These are phyloP conservation scores for Anthoceros angustus DNA, from an alignment of 225 moss, liverwort and hornwort genomes.

Conservation along the genomic window DNA sequence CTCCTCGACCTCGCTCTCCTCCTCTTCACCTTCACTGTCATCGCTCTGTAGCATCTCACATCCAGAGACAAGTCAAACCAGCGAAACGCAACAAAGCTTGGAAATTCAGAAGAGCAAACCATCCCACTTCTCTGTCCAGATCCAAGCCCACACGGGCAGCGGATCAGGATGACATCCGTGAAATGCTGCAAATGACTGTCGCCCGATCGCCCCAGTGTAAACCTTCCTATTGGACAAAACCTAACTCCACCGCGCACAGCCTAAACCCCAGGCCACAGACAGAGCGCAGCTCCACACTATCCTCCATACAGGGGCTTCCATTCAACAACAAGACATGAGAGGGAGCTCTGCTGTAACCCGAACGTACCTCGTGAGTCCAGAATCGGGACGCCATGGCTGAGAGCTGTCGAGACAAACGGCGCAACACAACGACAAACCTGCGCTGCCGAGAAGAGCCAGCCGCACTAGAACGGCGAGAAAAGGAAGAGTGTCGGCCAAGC, in stretches of 20 bases:
- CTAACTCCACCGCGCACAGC: too few relatives aligned
- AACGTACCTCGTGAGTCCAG: conserved; percentile 21
- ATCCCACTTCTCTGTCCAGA: not conserved
- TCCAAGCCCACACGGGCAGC: too few relatives aligned
- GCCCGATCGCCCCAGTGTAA: too few relatives aligned
- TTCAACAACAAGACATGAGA: not conserved
- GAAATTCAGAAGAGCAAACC: not conserved
- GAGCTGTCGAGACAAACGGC: not conserved
- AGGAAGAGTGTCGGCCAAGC: not conserved
- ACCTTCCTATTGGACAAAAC: too few relatives aligned
- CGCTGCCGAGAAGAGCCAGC: not conserved
- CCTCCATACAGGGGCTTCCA: not conserved
- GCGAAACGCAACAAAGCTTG: not conserved
- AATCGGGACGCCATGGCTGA: conserved; percentile 24
- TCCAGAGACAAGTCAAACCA: conserved; percentile 23
- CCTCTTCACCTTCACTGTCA: conserved; percentile 14
- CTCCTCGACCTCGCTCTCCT: conserved; percentile 16
- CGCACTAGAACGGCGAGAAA: not conserved
- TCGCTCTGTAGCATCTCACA: conserved; percentile 35
- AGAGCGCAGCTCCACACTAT: not conserved
- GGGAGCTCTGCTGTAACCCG: not conserved
- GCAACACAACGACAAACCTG: not conserved
- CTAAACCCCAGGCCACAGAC: not conserved
- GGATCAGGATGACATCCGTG: too few relatives aligned
- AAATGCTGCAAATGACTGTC: too few relatives aligned